phyloP scores from a whole-genome alignment of 139 green algal species.

The Micractinium conductrix region DNA sequence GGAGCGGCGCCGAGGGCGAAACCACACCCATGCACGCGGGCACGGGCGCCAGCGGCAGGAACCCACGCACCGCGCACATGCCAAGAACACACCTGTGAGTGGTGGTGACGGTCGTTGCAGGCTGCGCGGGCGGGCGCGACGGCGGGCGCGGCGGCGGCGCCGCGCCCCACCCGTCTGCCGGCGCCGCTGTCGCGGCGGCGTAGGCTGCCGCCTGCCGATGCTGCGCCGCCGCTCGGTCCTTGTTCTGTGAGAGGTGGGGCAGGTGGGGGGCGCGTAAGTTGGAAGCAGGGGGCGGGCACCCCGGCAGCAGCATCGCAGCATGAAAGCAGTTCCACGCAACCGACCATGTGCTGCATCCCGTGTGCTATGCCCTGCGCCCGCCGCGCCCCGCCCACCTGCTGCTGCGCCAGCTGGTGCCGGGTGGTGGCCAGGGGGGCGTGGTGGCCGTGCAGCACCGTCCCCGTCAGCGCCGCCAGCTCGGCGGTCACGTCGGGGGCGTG shows the following conservation, averaged over 20 bases:
- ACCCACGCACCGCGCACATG: not conserved
- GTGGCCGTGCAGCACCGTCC: constrained; percentile 46
- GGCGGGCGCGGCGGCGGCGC: not conserved
- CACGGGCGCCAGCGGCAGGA: no score
- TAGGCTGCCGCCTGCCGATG: not conserved
- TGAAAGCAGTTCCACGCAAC: no score
- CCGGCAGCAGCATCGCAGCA: no score
- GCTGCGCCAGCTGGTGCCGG: constrained; percentile 30
- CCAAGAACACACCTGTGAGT: constrained; percentile 7
- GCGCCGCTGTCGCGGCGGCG: not conserved
- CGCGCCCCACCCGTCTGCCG: not conserved
- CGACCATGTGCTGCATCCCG: no score
- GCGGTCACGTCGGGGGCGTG: constrained; percentile 22
- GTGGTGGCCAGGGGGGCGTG: not conserved
- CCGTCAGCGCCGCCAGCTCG: constrained; percentile 32
- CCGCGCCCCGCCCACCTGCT: constrained; percentile 9
- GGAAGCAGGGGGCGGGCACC: no score
- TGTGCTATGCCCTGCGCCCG: not conserved
- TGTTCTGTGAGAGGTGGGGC: no score
- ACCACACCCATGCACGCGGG: not conserved
- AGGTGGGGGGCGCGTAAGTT: no score
- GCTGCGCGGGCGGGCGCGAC: not conserved
- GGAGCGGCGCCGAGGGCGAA: not conserved
- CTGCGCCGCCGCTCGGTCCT: no score
- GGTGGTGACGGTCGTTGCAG: constrained; percentile 4